Evolutionary conservation across 768 basidiomycete species (phyloP).

Genomic region (Cubamyces sp.): DNA sequence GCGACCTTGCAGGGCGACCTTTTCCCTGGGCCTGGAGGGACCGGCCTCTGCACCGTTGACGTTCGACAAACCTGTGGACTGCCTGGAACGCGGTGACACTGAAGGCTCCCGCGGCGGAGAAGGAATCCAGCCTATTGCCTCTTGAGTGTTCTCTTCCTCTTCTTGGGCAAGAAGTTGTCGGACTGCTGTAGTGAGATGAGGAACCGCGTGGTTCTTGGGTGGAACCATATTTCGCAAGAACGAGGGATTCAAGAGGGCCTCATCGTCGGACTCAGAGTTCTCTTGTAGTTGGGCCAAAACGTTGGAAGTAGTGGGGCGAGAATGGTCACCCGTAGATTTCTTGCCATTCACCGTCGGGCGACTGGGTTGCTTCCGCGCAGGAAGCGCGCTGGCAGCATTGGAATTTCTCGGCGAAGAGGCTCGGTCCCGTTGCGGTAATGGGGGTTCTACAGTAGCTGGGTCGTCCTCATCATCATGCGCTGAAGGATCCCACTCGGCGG

Average conservation of each 20-base stretch:
- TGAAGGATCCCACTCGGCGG: not conserved
- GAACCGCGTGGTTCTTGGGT: not conserved
- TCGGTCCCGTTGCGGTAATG: too few species aligned
- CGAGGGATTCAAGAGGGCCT: not conserved
- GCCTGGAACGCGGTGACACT: not conserved
- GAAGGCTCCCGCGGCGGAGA: not conserved
- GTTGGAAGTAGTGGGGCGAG: not conserved
- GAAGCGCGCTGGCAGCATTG: too few species aligned
- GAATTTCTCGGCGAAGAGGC: too few species aligned
- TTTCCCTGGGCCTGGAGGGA: not conserved
- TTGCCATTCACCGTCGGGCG: too few species aligned
- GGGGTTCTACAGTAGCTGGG: too few species aligned
- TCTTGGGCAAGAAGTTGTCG: conserved; percentile 20
- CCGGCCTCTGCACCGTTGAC: not conserved
- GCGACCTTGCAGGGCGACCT: not conserved
- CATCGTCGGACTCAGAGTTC: conserved; percentile 6
- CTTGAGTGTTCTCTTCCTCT: conserved; percentile 28
- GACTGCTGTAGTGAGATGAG: not conserved
- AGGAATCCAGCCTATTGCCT: conserved; percentile 7
- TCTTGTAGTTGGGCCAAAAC: not conserved
- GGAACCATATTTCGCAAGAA: not conserved
- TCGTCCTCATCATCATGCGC: too few species aligned
- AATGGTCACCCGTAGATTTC: too few species aligned
- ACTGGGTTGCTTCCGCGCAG: too few species aligned
- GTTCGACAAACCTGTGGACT: not conserved